Conservation (phyloP, 2,329 filamentous ascomycete genomes). For the Aphanocladium album region DNA sequence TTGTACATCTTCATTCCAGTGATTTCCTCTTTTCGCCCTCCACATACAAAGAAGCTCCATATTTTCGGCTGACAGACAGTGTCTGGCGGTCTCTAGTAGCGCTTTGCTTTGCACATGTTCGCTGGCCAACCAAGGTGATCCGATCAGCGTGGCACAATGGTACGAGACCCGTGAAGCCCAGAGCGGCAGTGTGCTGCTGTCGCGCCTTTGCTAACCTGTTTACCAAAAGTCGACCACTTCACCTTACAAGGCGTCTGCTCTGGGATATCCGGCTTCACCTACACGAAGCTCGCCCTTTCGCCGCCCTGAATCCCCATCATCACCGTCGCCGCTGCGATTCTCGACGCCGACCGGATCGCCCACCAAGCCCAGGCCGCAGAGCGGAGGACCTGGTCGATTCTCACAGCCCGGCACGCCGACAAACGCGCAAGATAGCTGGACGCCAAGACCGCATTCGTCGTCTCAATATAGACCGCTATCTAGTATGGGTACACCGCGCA, state of each 20-base stretch:
- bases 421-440: conserved; percentile 33
- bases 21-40: neutral
- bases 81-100: neutral
- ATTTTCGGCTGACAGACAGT: neutral
- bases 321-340: conserved; percentile 60
- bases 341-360: conserved; percentile 61
- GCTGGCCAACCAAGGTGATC: conserved; percentile 12
- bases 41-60: neutral
- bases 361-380: conserved; percentile 35
- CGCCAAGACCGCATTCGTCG: conserved; percentile 23
- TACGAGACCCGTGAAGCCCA: neutral
- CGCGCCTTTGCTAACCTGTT: neutral
- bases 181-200: neutral
- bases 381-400: conserved; percentile 26
- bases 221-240: conserved; percentile 44
- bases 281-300: conserved; percentile 60
- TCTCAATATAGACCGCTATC: neutral
- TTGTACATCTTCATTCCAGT: neutral
- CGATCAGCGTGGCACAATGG: conserved; percentile 12
- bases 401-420: conserved; percentile 39
- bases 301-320: conserved; percentile 57
- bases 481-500: conserved; percentile 35
- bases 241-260: conserved; percentile 65
- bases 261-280: conserved; percentile 63
- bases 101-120: conserved; percentile 5